These are phyloP conservation scores for Davidsoniella australis DNA, from an alignment of 2,329 filamentous ascomycete genomes.

Conservation along the genomic window DNA sequence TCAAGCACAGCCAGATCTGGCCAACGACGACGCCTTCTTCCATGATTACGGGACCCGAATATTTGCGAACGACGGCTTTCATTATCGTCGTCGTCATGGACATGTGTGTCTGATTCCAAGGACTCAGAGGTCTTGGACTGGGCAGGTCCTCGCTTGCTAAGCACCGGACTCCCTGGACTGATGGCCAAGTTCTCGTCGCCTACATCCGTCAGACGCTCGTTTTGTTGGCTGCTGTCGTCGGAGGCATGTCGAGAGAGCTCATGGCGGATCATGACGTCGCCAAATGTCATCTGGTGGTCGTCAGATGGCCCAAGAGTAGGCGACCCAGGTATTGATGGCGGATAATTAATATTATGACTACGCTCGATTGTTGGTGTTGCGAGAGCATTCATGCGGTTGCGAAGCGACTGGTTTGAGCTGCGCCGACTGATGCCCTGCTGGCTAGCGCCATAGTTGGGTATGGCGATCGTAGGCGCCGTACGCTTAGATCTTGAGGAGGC, in stretches of 20 bases:
- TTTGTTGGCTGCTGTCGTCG: slow-evolving; percentile 9
- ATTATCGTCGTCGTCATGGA: slow-evolving; percentile 6
- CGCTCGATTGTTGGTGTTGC: slow-evolving; percentile 6
- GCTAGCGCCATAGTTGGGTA: slow-evolving; percentile 26
- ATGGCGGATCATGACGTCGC: slow-evolving; percentile 55
- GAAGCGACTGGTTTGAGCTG: slow-evolving; percentile 33
- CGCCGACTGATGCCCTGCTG: slow-evolving; percentile 25
- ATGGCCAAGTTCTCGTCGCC: slow-evolving; percentile 91
- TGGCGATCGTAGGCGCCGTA: slow-evolving; percentile 15
- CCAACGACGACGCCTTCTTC: slow-evolving; percentile 50
- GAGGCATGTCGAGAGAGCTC: slow-evolving; percentile 24
- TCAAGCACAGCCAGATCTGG: slow-evolving; percentile 72
- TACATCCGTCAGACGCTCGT: slow-evolving; percentile 30
- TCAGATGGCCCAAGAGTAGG: slow-evolving; percentile 34
- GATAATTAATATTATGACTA: slow-evolving; percentile 49
- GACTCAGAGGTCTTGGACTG: slow-evolving; percentile 23
- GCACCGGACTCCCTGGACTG: slow-evolving; percentile 26
- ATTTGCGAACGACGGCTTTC: slow-evolving; percentile 13
- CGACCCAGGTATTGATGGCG: slow-evolving; percentile 48
- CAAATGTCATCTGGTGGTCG: slow-evolving; percentile 39
- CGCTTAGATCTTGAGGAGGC: slow-evolving; percentile 21
- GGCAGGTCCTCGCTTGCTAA: slow-evolving; percentile 2
- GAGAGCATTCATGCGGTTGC: slow-evolving; percentile 4
- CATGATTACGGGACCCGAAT: slow-evolving; percentile 1
- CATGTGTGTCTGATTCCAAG: slow-evolving; percentile 57